phyloP scores from a whole-genome alignment of 2,329 filamentous ascomycete genomes.

The Akanthomyces dipterigenus region DNA sequence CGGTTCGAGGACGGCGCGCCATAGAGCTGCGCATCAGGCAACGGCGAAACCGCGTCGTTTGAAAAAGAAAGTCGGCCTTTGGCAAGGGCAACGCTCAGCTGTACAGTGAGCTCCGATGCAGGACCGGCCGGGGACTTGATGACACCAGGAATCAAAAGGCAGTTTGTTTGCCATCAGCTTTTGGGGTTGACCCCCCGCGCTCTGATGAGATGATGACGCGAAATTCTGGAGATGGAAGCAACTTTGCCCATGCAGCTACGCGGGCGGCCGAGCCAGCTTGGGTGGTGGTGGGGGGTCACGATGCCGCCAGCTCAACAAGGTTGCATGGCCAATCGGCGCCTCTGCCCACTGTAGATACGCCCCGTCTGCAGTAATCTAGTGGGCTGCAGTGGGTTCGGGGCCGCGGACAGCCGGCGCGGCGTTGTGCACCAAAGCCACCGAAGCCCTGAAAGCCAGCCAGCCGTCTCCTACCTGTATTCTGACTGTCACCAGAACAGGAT shows the following conservation, averaged over 20 bases:
- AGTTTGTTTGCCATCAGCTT: not conserved
- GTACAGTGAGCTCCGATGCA: not conserved
- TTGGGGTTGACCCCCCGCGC: not conserved
- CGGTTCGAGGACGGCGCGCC: too few species aligned
- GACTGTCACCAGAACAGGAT: too few species aligned
- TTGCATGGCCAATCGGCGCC: not conserved
- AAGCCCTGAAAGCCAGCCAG: too few species aligned
- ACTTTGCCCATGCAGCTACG: not conserved
- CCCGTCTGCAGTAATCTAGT: not conserved
- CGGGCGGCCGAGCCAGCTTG: not conserved
- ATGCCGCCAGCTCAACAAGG: not conserved
- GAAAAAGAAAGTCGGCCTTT: not conserved
- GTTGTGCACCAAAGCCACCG: not conserved
- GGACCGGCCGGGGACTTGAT: not conserved
- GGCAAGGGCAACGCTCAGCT: not conserved
- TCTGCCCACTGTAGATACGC: not conserved
- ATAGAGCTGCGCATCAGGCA: not conserved
- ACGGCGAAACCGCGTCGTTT: not conserved
- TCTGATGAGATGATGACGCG: not conserved
- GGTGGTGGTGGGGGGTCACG: not conserved
- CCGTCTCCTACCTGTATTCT: too few species aligned
- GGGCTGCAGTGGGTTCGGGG: not conserved
- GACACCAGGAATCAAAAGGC: not conserved
- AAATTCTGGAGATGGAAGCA: not conserved
- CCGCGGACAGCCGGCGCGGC: conserved; percentile 3